Percentiles rank a stretch among this genome's conserved stretches.
Conservation (phyloP, 768 basidiomycete genomes). For the Auricularia sp. region DNA sequence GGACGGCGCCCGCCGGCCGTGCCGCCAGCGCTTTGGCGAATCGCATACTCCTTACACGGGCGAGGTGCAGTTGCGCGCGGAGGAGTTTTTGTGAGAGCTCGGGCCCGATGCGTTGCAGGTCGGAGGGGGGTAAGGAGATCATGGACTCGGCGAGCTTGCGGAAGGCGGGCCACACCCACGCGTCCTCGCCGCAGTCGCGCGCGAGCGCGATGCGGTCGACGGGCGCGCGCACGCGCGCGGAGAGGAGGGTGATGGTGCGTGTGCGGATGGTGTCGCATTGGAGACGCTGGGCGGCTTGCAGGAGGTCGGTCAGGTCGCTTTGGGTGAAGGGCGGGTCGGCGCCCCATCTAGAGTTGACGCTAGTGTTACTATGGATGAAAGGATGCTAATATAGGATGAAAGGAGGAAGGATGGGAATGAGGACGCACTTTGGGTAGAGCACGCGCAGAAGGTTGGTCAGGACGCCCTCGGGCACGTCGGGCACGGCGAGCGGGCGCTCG, state of each 20-base stretch:
- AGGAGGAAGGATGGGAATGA: too few relatives aligned
- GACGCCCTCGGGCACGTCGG: not conserved
- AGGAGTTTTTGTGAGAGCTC: too few relatives aligned
- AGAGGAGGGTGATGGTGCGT: not conserved
- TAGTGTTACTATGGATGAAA: too few relatives aligned
- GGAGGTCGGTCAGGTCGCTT: not conserved
- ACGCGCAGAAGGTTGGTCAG: not conserved
- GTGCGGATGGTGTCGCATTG: constrained; percentile 2
- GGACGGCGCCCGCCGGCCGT: too few relatives aligned
- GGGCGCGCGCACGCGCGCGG: not conserved
- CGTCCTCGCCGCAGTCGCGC: not conserved
- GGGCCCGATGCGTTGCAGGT: too few relatives aligned
- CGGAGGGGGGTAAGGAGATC: too few relatives aligned
- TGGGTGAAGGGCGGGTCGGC: not conserved
- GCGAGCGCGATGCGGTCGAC: constrained; percentile 2
- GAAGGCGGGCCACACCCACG: constrained; percentile 1
- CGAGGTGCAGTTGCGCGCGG: too few relatives aligned
- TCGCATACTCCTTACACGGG: too few relatives aligned
- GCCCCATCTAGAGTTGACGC: too few relatives aligned
- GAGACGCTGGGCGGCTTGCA: not conserved
- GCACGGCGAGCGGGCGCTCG: not conserved
- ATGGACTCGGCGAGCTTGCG: not conserved
- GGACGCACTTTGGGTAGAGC: not conserved
- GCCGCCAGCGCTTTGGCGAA: too few relatives aligned
- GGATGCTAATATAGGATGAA: too few relatives aligned